Evolutionary conservation across 805 yeast genomes (phyloP).

Genomic region (Saturnispora galanensis): DNA sequence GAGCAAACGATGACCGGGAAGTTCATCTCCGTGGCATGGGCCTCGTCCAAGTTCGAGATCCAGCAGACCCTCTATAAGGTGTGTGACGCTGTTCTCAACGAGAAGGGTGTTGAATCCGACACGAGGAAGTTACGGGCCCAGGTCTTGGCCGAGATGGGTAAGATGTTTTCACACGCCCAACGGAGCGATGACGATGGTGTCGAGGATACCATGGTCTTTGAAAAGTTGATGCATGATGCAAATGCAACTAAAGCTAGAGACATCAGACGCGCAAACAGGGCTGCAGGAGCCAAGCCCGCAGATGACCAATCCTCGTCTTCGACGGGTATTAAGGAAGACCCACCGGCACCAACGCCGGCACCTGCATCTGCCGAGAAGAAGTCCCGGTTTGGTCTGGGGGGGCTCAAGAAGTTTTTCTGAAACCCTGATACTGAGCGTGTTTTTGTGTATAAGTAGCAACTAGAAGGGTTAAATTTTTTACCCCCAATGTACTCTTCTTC

Average conservation of each 20-base stretch:
- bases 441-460: not conserved
- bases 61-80: constrained; percentile 63
- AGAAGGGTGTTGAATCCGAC: constrained; percentile 37
- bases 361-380: no score
- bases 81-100: constrained; percentile 56
- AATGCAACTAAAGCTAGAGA: constrained; percentile 23
- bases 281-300: not conserved
- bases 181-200: constrained; percentile 63
- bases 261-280: constrained; percentile 17
- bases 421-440: constrained; percentile 1
- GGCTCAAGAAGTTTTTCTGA: not conserved
- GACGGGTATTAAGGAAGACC: not conserved
- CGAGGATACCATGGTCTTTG: constrained; percentile 63
- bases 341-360: no score
- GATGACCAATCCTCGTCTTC: not conserved
- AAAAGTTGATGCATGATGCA: constrained; percentile 37
- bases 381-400: no score
- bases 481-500: constrained; percentile 3
- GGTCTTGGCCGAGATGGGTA: constrained; percentile 50
- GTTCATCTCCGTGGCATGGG: constrained; percentile 78
- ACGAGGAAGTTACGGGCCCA: constrained; percentile 53
- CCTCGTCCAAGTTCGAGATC: constrained; percentile 70
- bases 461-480: not conserved
- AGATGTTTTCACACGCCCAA: constrained; percentile 45
- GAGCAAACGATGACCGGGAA: constrained; percentile 71